These are phyloP conservation scores for Cyberlindnera maritima DNA, from an alignment of 805 yeast genomes.

Conservation along the genomic window DNA sequence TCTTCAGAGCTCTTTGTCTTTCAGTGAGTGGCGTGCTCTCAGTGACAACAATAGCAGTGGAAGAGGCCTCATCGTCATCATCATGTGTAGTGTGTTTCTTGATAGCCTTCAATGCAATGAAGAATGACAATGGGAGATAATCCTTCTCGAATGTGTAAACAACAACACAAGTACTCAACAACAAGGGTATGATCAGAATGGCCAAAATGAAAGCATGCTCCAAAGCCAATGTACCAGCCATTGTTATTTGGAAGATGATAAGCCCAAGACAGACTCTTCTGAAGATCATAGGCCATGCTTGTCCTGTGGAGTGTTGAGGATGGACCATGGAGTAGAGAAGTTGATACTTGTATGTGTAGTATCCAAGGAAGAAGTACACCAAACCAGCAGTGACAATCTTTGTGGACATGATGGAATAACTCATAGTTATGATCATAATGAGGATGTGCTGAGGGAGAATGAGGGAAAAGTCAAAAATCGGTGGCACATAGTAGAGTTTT, in stretches of 20 bases:
- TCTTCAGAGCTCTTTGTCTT: constrained; percentile 12
- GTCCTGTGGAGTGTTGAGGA: constrained; percentile 95
- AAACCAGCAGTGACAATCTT: constrained; percentile 85
- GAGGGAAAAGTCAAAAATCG: constrained; percentile 88
- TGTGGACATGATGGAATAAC: constrained; percentile 88
- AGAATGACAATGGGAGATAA: constrained; percentile 77
- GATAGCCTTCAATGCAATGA: constrained; percentile 84
- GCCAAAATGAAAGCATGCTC: constrained; percentile 79
- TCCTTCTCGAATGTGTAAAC: constrained; percentile 81
- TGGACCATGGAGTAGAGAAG: constrained; percentile 87
- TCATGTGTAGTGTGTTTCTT: constrained; percentile 6
- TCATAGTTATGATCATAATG: constrained; percentile 78
- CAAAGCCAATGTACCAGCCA: constrained; percentile 86
- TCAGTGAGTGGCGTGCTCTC: background rate
- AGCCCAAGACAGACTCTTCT: constrained; percentile 81
- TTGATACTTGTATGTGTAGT: constrained; percentile 87
- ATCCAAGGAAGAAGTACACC: constrained; percentile 81
- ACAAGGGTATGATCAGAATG: constrained; percentile 69
- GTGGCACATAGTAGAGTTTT: constrained; percentile 71
- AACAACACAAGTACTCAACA: constrained; percentile 60
- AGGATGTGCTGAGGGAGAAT: constrained; percentile 89
- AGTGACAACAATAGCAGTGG: background rate
- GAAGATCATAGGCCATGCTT: constrained; percentile 90
- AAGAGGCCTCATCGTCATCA: background rate
- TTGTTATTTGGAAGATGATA: constrained; percentile 81